Evolutionary conservation across 164 flowering plant species (phyloP).

Genomic region (Brasenia schreberi): DNA sequence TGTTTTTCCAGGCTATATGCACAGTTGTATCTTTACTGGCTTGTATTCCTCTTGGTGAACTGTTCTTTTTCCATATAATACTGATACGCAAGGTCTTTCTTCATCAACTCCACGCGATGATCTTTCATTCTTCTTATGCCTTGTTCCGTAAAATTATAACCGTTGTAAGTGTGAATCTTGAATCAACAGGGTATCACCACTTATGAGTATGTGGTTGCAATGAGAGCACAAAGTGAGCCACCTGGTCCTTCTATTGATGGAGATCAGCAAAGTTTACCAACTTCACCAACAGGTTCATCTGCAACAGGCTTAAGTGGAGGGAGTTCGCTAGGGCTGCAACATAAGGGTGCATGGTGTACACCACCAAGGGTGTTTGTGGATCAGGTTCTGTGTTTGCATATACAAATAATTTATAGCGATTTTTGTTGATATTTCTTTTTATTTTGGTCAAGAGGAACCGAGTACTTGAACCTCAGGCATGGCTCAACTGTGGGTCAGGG

Average conservation of each 20-base stretch:
- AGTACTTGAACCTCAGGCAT: no score
- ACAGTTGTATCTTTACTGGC: constrained; percentile 69
- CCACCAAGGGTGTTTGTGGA: constrained; percentile 95
- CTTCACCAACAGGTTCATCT: constrained; percentile 83
- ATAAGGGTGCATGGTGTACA: constrained; percentile 92
- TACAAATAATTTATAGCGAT: no score
- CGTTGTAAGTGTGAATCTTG: neutral
- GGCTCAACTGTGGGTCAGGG: no score
- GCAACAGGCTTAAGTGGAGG: constrained; percentile 80
- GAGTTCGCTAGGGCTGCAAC: constrained; percentile 80
- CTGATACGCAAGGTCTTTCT: constrained; percentile 59
- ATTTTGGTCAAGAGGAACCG: no score
- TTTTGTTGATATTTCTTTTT: no score
- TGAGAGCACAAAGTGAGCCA: constrained; percentile 89
- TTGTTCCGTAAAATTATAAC: neutral
- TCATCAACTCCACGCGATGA: neutral
- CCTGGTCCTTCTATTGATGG: constrained; percentile 84
- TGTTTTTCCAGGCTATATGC: constrained; percentile 50
- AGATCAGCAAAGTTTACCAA: constrained; percentile 68
- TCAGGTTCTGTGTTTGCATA: constrained; percentile 9
- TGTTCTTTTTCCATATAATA: constrained; percentile 81
- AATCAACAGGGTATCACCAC: constrained; percentile 74
- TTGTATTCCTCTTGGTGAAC: constrained; percentile 60
- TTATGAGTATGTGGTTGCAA: constrained; percentile 89
- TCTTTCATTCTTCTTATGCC: neutral